phyloP scores from a whole-genome alignment of 768 basidiomycete genomes.

The Boletus rex-veris region DNA sequence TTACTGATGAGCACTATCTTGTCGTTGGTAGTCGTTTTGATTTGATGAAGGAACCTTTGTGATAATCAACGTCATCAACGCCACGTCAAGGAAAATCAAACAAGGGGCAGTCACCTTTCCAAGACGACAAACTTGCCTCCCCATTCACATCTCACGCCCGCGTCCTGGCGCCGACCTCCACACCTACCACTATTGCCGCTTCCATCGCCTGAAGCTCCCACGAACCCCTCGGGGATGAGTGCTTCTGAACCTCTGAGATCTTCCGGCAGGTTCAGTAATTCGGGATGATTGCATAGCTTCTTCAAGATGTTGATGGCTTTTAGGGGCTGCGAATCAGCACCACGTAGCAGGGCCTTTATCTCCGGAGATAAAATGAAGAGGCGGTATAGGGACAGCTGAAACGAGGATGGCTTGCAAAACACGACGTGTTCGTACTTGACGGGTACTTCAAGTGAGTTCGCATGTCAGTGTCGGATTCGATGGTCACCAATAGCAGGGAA shows the following conservation, averaged over 20 bases:
- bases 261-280: slow-evolving; percentile 78
- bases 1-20: slow-evolving; percentile 98
- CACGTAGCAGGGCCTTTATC: slow-evolving; percentile 85
- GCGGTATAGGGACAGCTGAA: slow-evolving; percentile 82
- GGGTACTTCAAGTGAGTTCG: slow-evolving; percentile 59
- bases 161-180: slow-evolving; percentile 38
- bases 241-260: slow-evolving; percentile 81
- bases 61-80: neutral
- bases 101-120: slow-evolving; percentile 59
- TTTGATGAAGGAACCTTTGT: slow-evolving; percentile 76
- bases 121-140: slow-evolving; percentile 90
- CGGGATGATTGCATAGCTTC: slow-evolving; percentile 95
- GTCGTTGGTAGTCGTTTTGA: slow-evolving; percentile 78
- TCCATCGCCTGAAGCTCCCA: slow-evolving; percentile 39
- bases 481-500: slow-evolving; percentile 16
- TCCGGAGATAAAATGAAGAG: slow-evolving; percentile 91
- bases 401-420: slow-evolving; percentile 80
- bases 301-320: slow-evolving; percentile 94
- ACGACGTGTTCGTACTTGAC: slow-evolving; percentile 99
- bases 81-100: neutral
- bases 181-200: slow-evolving; percentile 35
- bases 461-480: neutral
- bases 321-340: slow-evolving; percentile 86
- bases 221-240: slow-evolving; percentile 79
- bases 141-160: slow-evolving; percentile 68